Conservation (phyloP, 495 filamentous ascomycete species). For the Podospora comata region DNA sequence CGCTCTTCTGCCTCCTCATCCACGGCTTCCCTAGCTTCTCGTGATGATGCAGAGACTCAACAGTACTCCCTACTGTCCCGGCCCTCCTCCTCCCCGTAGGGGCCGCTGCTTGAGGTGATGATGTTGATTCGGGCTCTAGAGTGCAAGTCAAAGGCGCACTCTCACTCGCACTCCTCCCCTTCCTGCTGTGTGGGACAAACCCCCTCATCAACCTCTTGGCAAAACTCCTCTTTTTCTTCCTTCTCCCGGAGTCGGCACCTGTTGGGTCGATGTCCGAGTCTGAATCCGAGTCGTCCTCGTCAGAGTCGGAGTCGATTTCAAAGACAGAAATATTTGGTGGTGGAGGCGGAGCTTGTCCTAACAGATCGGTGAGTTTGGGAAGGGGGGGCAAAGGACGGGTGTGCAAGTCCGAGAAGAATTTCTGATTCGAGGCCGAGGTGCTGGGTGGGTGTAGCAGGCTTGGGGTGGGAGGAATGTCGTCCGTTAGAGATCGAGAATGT, state of each 20-base stretch:
- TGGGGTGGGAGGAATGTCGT: conserved; percentile 2
- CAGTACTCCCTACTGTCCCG: not conserved
- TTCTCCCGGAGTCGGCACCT: not conserved
- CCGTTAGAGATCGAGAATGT: conserved; percentile 9
- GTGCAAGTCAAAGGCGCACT: not conserved
- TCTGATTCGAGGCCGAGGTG: not conserved
- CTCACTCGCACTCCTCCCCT: not conserved
- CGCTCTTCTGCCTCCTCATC: not conserved
- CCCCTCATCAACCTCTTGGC: not conserved
- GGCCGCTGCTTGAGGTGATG: not conserved
- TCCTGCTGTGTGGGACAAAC: not conserved
- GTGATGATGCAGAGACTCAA: not conserved
- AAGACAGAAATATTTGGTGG: conserved; percentile 26
- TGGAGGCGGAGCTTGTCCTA: not conserved
- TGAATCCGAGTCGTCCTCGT: not conserved
- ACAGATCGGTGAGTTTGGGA: not conserved
- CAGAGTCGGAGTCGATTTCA: conserved; percentile 27
- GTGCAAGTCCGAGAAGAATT: conserved; percentile 4
- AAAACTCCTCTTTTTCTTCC: not conserved
- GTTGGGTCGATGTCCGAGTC: not conserved
- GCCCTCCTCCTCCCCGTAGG: not conserved
- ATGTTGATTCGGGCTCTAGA: not conserved
- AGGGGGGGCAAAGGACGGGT: conserved; percentile 19
- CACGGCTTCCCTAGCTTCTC: not conserved
- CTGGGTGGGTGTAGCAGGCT: not conserved